phyloP scores from a whole-genome alignment of 768 basidiomycete genomes.

The Suillus americanus region DNA sequence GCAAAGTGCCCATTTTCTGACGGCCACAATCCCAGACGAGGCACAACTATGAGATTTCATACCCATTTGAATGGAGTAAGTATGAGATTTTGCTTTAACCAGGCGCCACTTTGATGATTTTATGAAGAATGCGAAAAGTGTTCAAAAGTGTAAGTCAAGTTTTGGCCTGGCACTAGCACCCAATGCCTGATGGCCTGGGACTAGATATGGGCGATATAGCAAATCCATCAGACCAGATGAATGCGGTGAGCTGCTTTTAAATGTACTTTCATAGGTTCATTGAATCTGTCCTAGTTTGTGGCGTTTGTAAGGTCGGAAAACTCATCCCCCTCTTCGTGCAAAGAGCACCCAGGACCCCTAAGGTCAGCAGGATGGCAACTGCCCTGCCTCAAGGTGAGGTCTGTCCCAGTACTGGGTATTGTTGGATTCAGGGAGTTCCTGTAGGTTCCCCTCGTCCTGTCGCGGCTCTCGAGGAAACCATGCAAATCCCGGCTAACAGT shows the following conservation, averaged over 20 bases:
- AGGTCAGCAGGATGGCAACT: constrained; percentile 45
- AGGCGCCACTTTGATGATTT: constrained; percentile 8
- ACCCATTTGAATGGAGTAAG: constrained; percentile 75
- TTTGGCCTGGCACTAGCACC: background rate
- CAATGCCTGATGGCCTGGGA: constrained; percentile 4
- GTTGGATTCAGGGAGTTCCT: background rate
- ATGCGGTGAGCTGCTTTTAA: constrained; percentile 47
- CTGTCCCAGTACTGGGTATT: background rate
- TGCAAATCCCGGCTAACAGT: background rate
- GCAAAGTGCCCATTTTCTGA: constrained; percentile 3
- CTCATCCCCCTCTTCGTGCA: constrained; percentile 57
- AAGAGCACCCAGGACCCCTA: constrained; percentile 34
- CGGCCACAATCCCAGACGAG: constrained; percentile 44
- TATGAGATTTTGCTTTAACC: constrained; percentile 9
- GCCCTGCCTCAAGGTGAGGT: constrained; percentile 44
- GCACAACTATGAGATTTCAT: constrained; percentile 75
- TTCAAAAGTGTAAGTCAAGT: constrained; percentile 50
- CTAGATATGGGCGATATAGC: constrained; percentile 71
- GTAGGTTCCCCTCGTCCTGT: constrained; percentile 18
- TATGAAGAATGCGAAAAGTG: constrained; percentile 62
- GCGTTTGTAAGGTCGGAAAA: constrained; percentile 58
- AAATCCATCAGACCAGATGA: constrained; percentile 70
- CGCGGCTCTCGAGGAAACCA: background rate
- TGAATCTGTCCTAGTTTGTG: constrained; percentile 50
- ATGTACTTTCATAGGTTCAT: background rate